phyloP scores from a whole-genome alignment of 805 yeast genomes.

The Komagataella pseudopastoris region DNA sequence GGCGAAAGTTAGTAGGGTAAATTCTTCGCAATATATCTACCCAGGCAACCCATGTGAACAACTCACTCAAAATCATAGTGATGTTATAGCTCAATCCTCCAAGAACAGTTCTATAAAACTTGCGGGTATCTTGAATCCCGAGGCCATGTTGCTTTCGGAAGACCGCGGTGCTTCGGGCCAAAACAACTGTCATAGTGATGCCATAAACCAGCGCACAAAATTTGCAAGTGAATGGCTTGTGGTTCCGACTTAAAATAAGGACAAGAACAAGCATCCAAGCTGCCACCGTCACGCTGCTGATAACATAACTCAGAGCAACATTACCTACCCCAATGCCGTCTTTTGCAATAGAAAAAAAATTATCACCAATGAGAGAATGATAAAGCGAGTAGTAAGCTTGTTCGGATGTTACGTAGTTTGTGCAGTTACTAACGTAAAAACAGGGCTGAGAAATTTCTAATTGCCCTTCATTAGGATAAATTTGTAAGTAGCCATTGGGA shows the following conservation, averaged over 20 bases:
- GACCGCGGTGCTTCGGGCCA: constrained; percentile 29
- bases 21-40: constrained; percentile 27
- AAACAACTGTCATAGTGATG: constrained; percentile 34
- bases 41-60: constrained; percentile 40
- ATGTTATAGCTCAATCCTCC: constrained; percentile 22
- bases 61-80: constrained; percentile 24
- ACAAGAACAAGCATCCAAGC: constrained; percentile 61
- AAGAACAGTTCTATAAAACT: constrained; percentile 24
- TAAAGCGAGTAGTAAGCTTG: constrained; percentile 2
- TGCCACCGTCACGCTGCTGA: constrained; percentile 41
- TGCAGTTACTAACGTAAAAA: constrained; percentile 36
- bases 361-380: not conserved
- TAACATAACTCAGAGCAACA: constrained; percentile 32
- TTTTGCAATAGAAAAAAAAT: constrained; percentile 6
- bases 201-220: constrained; percentile 46
- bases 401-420: constrained; percentile 6
- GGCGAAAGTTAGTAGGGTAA: constrained; percentile 4
- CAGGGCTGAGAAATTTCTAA: constrained; percentile 16
- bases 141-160: constrained; percentile 34
- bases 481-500: not conserved
- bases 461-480: not conserved
- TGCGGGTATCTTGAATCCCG: constrained; percentile 39
- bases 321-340: constrained; percentile 25
- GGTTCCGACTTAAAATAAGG: constrained; percentile 37
- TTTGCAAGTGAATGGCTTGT: constrained; percentile 44